phyloP scores from a whole-genome alignment of 2,329 filamentous ascomycete genomes.

The Fusarium lateritium region DNA sequence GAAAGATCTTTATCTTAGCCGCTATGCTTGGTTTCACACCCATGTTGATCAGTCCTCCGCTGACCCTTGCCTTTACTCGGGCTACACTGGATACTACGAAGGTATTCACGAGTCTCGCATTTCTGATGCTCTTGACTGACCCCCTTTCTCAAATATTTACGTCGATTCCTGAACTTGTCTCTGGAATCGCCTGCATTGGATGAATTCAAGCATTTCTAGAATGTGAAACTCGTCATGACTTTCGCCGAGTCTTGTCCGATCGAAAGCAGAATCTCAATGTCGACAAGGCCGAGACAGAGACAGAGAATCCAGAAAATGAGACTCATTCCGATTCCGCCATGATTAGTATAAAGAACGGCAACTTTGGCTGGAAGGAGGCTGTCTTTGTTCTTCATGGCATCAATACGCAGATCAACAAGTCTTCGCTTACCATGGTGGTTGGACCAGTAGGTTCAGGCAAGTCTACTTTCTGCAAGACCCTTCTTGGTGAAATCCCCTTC shows the following conservation, averaged over 20 bases:
- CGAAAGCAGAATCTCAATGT: not conserved
- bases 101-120: conserved; percentile 28
- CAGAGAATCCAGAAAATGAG: not conserved
- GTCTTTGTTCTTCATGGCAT: conserved; percentile 34
- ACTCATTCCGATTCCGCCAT: not conserved
- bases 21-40: conserved; percentile 51
- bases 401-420: conserved; percentile 22
- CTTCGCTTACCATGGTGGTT: conserved; percentile 52
- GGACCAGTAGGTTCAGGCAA: conserved; percentile 57
- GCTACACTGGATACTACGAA: conserved; percentile 53
- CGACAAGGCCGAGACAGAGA: not conserved
- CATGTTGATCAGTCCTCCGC: conserved; percentile 53
- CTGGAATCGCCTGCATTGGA: not conserved
- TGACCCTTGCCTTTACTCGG: conserved; percentile 51
- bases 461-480: conserved; percentile 55
- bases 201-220: not conserved
- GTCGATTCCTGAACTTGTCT: not conserved
- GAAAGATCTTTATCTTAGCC: conserved; percentile 41
- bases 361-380: conserved; percentile 42
- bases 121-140: not conserved
- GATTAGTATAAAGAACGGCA: conserved; percentile 22
- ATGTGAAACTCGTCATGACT: not conserved
- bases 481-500: conserved; percentile 50
- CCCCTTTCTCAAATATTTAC: not conserved
- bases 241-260: not conserved